Percentiles rank a stretch among this genome's conserved stretches.
phyloP scores from a whole-genome alignment of 2,329 filamentous ascomycete species.

The Epichloe festucae region DNA sequence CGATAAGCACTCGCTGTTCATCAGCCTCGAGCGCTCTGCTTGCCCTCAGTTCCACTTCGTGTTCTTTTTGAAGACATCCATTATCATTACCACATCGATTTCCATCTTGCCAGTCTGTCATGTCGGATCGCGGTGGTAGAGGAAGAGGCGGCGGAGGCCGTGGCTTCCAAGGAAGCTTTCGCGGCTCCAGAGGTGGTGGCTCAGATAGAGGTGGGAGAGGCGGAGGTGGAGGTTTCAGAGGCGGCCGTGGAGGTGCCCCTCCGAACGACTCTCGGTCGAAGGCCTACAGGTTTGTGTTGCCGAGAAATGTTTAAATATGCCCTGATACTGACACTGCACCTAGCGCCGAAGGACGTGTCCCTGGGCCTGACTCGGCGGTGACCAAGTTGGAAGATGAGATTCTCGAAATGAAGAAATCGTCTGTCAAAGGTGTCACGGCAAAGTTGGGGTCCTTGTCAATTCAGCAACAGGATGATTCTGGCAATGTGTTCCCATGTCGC shows the following conservation, averaged over 20 bases:
- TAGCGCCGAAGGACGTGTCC: slow-evolving; percentile 13
- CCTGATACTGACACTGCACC: neutral
- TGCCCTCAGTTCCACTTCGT: neutral
- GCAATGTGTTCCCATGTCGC: slow-evolving; percentile 28
- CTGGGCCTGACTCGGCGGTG: slow-evolving; percentile 15
- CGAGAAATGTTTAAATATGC: neutral
- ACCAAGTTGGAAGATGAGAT: slow-evolving; percentile 28
- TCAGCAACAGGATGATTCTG: slow-evolving; percentile 8
- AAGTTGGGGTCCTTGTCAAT: slow-evolving; percentile 25
- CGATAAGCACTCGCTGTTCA: neutral
- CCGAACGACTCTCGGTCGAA: slow-evolving; percentile 10
- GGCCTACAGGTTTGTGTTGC: slow-evolving; percentile 8
- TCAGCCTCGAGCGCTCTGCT: neutral
- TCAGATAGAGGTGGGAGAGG: slow-evolving; percentile 7
- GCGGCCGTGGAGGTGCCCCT: slow-evolving; percentile 12
- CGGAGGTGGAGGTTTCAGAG: slow-evolving; percentile 4
- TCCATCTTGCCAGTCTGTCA: slow-evolving; percentile 1
- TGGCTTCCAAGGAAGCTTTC: slow-evolving; percentile 4
- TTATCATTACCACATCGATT: neutral
- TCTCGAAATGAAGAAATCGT: slow-evolving; percentile 16
- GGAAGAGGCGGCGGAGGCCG: slow-evolving; percentile 9
- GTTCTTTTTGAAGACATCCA: no score
- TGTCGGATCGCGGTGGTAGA: slow-evolving; percentile 18
- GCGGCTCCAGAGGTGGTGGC: slow-evolving; percentile 8
- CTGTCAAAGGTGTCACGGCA: slow-evolving; percentile 17